Evolutionary conservation across 1,284 basidiomycete genomes (phyloP), one percentile per base, ranked within the genome.

Genomic region (Ceratobasidium theobromae): DNA sequence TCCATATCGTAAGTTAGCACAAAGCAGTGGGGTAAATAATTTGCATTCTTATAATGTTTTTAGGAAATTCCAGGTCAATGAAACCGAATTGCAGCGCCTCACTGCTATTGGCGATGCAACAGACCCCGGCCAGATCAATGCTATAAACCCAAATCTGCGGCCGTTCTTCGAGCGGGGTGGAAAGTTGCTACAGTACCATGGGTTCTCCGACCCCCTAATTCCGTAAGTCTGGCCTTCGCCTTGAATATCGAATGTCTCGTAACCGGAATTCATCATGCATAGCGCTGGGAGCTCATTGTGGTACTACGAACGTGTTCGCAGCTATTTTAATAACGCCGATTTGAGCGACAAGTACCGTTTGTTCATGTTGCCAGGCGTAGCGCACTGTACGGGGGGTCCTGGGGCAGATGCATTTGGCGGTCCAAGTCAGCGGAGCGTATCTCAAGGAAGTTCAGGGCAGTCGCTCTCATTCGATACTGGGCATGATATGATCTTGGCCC

Each of bases 151-250:
- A n/a, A 45, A 65, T 21, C 35, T 65, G 12, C 30, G 18, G 9
- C 62, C 49, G 27, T 65, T 65, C 35, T 65, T 65, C 14, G 9
- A 30, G 6, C 62, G 62, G 4, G 51, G 62, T 3, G 62, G 51
- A 33, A 65, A 65, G 18, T 40, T 65, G 8, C 16, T 65, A 51
- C 51, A 65, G n/a, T 65, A 43, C 27, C 62, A 65, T 16, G 62
- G 62, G n/a, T 46, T 53, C 14, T 49, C 40, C 4, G 51, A 65
- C 25, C 28, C 23, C 3, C 62, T 65, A 9, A 65, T 65, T 18
- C 49, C 62, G 51, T 53, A 32, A 53, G 62, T 65, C 16, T 57
- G 43, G 69, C 67, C 40, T 58, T 69, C 64, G 69, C 72, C 38
- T 55, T 57, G 4, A 71, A 71, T 14, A 46, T 46, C 23, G 4